These are phyloP conservation scores for Carex scoparia DNA, from an alignment of 176 grass and related monocot species.

Conservation along the genomic window DNA sequence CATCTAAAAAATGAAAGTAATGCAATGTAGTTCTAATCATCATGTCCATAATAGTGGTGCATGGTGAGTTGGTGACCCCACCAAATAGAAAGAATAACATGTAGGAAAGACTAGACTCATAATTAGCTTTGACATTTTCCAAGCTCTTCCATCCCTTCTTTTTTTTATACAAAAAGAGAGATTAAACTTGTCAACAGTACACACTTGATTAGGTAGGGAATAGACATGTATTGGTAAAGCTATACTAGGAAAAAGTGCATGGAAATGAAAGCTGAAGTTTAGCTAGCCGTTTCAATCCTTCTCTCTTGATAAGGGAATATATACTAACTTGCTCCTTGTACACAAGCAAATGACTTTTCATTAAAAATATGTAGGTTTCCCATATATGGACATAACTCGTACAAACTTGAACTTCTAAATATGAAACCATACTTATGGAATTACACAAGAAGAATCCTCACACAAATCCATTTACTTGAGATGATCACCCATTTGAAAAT, in stretches of 20 bases:
- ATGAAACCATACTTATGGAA: neutral
- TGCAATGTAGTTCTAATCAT: constrained; percentile 13
- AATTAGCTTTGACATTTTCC: constrained; percentile 33
- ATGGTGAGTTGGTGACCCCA: constrained; percentile 26
- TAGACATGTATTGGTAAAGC: constrained; percentile 39
- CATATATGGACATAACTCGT: neutral
- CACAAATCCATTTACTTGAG: neutral
- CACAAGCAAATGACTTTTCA: neutral
- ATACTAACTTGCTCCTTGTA: neutral
- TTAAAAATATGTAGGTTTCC: neutral
- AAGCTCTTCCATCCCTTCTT: neutral
- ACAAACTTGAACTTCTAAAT: neutral
- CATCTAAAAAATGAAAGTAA: constrained; percentile 1
- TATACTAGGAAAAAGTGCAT: constrained; percentile 87
- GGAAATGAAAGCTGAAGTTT: constrained; percentile 31
- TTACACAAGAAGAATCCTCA: neutral
- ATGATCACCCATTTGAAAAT: neutral
- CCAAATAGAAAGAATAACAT: constrained; percentile 26
- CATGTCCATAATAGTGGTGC: constrained; percentile 10
- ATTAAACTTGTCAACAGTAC: neutral
- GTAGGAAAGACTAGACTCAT: constrained; percentile 17
- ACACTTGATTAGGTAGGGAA: constrained; percentile 28
- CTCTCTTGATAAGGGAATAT: constrained; percentile 37
- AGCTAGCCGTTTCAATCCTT: constrained; percentile 30
- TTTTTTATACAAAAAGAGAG: neutral